A percentile compares a stretch with the other conserved stretches of the same genome.
These are phyloP conservation scores for Rhipidocladum racemiflorum DNA, from an alignment of 176 grass and related monocot species.

Conservation along the genomic window DNA sequence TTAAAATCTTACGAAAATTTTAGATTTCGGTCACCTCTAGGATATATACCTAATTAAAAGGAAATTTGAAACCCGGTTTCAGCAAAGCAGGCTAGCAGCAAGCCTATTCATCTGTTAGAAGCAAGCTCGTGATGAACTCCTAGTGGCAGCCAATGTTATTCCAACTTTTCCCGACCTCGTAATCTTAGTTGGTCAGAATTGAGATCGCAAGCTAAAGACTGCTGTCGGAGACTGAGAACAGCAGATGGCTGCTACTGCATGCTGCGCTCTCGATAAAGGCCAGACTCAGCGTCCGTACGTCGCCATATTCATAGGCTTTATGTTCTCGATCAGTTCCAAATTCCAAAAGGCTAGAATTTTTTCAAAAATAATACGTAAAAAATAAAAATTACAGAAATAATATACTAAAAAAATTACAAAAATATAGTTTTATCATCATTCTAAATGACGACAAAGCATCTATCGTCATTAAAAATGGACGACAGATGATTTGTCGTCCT, in stretches of 20 bases:
- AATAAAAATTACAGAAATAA: too few relatives aligned
- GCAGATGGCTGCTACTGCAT: neutral
- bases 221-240: neutral
- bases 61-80: too few relatives aligned
- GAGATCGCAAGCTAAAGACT: constrained; percentile 30
- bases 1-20: too few relatives aligned
- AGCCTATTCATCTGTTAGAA: neutral
- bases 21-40: too few relatives aligned
- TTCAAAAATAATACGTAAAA: too few relatives aligned
- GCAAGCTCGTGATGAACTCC: neutral
- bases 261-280: neutral
- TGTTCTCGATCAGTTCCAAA: neutral
- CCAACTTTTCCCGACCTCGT: constrained; percentile 3
- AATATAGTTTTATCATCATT: too few relatives aligned
- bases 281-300: constrained; percentile 14
- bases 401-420: too few relatives aligned
- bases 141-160: neutral
- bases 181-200: constrained; percentile 24
- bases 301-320: constrained; percentile 17
- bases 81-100: neutral
- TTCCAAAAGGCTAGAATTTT: constrained; percentile 2
- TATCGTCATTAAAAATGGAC: too few relatives aligned
- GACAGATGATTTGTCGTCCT: too few relatives aligned
- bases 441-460: too few relatives aligned
- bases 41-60: too few relatives aligned